Conservation (phyloP, 371 early-diverging fungal genomes). For the Lichtheimia ramosa region DNA sequence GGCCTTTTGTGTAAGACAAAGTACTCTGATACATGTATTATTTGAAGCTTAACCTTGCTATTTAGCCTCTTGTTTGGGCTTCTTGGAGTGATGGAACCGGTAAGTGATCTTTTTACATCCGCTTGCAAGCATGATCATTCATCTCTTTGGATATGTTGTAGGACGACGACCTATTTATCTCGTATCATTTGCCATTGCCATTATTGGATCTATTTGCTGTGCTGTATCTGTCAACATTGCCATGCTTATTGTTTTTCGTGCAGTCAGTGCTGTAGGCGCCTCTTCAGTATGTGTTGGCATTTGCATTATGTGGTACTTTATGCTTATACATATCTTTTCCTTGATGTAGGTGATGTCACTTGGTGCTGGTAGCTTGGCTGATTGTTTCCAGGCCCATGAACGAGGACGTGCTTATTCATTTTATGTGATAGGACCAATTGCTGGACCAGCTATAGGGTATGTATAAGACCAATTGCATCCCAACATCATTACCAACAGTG, state of each 20-base stretch:
- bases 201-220: slow-evolving; percentile 23
- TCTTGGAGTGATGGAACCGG: slow-evolving; percentile 21
- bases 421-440: slow-evolving; percentile 39
- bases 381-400: slow-evolving; percentile 45
- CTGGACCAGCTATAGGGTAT: slow-evolving; percentile 26
- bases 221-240: slow-evolving; percentile 23
- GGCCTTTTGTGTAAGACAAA: slow-evolving; percentile 19
- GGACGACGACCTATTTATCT: slow-evolving; percentile 27
- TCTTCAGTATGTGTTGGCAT: slow-evolving; percentile 11
- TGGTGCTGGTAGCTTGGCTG: slow-evolving; percentile 49
- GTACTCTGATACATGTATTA: neutral
- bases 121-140: neutral
- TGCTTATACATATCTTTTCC: neutral
- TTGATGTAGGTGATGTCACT: slow-evolving; percentile 33
- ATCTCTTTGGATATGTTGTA: neutral
- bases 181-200: slow-evolving; percentile 21
- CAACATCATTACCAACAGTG: neutral
- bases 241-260: slow-evolving; percentile 31
- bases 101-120: slow-evolving; percentile 1
- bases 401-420: slow-evolving; percentile 44
- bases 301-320: neutral
- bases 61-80: slow-evolving; percentile 33
- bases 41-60: neutral
- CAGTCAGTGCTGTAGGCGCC: slow-evolving; percentile 21
- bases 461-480: neutral